phyloP scores from a whole-genome alignment of 164 flowering plant genomes.

The Vitis rotundifolia region DNA sequence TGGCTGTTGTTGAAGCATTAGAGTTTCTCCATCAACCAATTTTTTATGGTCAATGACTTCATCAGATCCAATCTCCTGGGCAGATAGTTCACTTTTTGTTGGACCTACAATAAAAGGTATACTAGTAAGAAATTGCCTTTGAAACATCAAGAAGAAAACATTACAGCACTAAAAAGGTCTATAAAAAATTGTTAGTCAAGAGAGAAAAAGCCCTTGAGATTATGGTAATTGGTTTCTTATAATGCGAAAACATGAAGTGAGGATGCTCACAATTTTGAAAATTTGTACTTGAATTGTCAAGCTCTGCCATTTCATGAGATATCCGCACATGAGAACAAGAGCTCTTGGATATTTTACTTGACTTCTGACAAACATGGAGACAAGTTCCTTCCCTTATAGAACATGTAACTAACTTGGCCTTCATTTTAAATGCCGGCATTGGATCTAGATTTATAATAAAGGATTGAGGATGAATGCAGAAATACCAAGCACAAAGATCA shows the following conservation, averaged over 20 bases:
- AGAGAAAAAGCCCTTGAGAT: background rate
- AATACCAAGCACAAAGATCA: too few species aligned
- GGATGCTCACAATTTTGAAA: background rate
- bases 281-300: background rate
- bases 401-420: background rate
- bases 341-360: constrained; percentile 13
- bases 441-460: background rate
- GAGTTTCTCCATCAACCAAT: background rate
- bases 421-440: background rate
- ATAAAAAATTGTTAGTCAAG: background rate
- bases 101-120: background rate
- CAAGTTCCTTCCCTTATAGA: background rate
- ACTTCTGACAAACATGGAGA: constrained; percentile 1
- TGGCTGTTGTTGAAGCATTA: background rate
- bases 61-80: background rate
- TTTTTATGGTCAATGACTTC: background rate
- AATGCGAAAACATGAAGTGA: background rate
- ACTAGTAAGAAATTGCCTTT: background rate
- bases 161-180: background rate
- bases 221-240: background rate
- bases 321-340: constrained; percentile 1
- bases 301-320: background rate
- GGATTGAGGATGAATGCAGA: too few species aligned
- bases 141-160: background rate
- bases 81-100: background rate